A percentile compares a stretch with the other conserved stretches of the same genome.
Evolutionary conservation across 2,329 filamentous ascomycete species (phyloP).

Genomic region (Elsinoe fawcettii): DNA sequence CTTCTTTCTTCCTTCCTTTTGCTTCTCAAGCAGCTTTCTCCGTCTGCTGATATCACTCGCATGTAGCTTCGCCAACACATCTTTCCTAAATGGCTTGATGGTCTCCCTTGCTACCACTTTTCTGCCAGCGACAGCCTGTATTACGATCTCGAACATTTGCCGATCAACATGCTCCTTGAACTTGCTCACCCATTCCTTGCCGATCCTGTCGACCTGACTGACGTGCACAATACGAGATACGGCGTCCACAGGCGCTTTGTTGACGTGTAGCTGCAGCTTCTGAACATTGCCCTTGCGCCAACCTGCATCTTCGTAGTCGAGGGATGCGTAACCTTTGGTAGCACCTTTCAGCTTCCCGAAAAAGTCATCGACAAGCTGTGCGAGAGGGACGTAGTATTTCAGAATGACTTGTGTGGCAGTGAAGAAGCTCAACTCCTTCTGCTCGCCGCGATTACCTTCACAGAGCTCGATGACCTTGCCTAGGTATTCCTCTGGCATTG

Average conservation of each 20-base stretch:
- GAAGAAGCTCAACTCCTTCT: slow-evolving; percentile 85
- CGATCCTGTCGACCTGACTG: slow-evolving; percentile 72
- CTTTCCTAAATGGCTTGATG: slow-evolving; percentile 92
- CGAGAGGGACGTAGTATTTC: slow-evolving; percentile 80
- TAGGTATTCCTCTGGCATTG: slow-evolving; percentile 86
- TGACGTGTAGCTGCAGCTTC: slow-evolving; percentile 88
- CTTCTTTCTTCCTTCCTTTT: slow-evolving; percentile 90
- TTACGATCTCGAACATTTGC: slow-evolving; percentile 95
- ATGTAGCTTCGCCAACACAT: slow-evolving; percentile 87
- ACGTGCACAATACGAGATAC: slow-evolving; percentile 83
- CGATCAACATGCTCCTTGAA: slow-evolving; percentile 96
- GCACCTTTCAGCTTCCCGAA: slow-evolving; percentile 92
- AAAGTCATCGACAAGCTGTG: slow-evolving; percentile 90
- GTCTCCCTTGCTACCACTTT: slow-evolving; percentile 85
- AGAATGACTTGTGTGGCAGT: slow-evolving; percentile 87
- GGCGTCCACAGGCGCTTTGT: slow-evolving; percentile 87
- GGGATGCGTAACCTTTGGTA: slow-evolving; percentile 89
- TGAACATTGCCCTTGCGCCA: slow-evolving; percentile 73
- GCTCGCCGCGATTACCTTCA: slow-evolving; percentile 78
- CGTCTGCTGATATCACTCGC: slow-evolving; percentile 78
- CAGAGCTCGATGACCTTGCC: slow-evolving; percentile 93
- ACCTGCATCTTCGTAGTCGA: slow-evolving; percentile 94
- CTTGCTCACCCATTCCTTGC: slow-evolving; percentile 81
- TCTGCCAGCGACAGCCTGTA: slow-evolving; percentile 70
- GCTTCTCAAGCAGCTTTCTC: slow-evolving; percentile 85